A percentile compares a stretch with the other conserved stretches of the same genome.
Evolutionary conservation across 164 flowering plant genomes (phyloP).

Genomic region (Santalum album): DNA sequence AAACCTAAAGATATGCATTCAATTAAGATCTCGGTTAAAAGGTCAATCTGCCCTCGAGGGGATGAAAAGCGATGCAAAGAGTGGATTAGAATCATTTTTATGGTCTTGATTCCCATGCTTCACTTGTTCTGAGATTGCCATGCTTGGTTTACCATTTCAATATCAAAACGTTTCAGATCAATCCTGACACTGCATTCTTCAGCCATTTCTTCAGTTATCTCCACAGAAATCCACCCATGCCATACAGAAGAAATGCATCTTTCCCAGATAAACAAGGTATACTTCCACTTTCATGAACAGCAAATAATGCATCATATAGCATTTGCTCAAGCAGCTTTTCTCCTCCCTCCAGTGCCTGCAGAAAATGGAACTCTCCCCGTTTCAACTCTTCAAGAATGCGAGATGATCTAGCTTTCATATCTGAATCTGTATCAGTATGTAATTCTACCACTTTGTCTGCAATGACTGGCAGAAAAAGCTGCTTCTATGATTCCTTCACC

Average conservation of each 20-base stretch:
- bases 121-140: slow-evolving; percentile 82
- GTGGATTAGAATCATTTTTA: no score
- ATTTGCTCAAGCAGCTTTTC: slow-evolving; percentile 83
- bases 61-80: no score
- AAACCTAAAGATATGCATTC: no score
- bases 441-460: slow-evolving; percentile 76
- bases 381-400: slow-evolving; percentile 77
- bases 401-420: slow-evolving; percentile 44
- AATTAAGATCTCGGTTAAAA: no score
- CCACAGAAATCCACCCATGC: slow-evolving; percentile 86
- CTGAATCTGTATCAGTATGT: slow-evolving; percentile 61
- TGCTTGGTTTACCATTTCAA: slow-evolving; percentile 86
- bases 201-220: slow-evolving; percentile 83
- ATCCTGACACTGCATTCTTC: slow-evolving; percentile 65
- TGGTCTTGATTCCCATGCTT: no score
- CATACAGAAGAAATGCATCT: slow-evolving; percentile 83
- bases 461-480: slow-evolving; percentile 59
- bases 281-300: slow-evolving; percentile 26
- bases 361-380: slow-evolving; percentile 82
- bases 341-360: slow-evolving; percentile 85
- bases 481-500: slow-evolving; percentile 53
- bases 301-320: slow-evolving; percentile 46
- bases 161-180: slow-evolving; percentile 67
- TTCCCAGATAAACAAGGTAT: slow-evolving; percentile 70
- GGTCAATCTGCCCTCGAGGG: no score